Base-by-base conservation (phyloP, 768 basidiomycete genomes). In the Clavulina sp. region DNA sequence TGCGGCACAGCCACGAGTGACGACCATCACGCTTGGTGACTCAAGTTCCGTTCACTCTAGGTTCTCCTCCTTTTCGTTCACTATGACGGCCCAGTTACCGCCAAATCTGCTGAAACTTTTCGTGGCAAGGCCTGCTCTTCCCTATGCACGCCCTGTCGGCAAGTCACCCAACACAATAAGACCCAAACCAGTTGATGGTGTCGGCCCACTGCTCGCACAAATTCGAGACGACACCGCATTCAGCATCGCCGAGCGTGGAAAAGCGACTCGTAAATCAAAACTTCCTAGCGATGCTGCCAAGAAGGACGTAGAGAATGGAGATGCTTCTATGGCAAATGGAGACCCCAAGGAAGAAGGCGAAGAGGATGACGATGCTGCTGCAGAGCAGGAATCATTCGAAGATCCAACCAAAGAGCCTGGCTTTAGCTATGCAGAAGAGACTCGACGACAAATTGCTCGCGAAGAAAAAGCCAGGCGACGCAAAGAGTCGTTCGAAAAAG, bases 21-120 rank as follows among this genome's bases (percentile, higher is more conserved):
- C n/a, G n/a, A n/a, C n/a, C n/a, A n/a, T n/a, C n/a, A n/a, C n/a
- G n/a, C n/a, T n/a, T n/a, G n/a, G n/a, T n/a, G n/a, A n/a, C n/a
- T n/a, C n/a, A n/a, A n/a, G n/a, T n/a, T n/a, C n/a, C n/a, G n/a
- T n/a, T n/a, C n/a, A n/a, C n/a, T n/a, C n/a, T n/a, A n/a, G n/a
- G n/a, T n/a, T n/a, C n/a, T n/a, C n/a, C n/a, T n/a, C n/a, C n/a
- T n/a, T 46, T 46, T 16, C 24, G 13, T 9, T 9, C 43, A 24
- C 24, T 46, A 56, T 56, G 57, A 89, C 87, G 3, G 86, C 92
- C 68, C 73, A 92, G 23, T 75, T 99, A 23, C 93, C 93, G 3
- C 89, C 89, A 2, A 95, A 96, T 67, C 77, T 99, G 49, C 80
- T 97, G 65, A 91, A 93, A 64, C 81, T 97, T 58, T 99, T 97